Evolutionary conservation across 2,329 filamentous ascomycete species (phyloP).

Genomic region (Akanthomyces uredinophilus): DNA sequence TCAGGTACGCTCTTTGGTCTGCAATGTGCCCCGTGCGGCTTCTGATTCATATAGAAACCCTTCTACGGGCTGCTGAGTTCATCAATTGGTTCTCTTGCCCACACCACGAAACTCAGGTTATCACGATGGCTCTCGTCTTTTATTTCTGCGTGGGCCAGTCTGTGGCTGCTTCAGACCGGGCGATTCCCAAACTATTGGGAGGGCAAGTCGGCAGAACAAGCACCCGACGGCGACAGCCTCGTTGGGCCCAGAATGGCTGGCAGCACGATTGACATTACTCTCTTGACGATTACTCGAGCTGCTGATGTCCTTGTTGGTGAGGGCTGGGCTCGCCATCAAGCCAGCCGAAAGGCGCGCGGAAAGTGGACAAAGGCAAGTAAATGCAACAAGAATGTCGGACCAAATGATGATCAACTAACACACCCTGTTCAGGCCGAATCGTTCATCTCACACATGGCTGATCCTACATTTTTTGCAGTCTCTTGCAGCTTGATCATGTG

Average conservation of each 20-base stretch:
- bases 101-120: conserved; percentile 34
- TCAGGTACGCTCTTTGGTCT: conserved; percentile 40
- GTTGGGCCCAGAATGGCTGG: conserved; percentile 52
- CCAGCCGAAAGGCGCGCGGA: conserved; percentile 37
- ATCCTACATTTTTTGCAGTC: conserved; percentile 65
- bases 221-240: not conserved
- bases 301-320: conserved; percentile 64
- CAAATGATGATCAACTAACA: not conserved
- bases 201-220: not conserved
- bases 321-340: conserved; percentile 51
- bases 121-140: conserved; percentile 54
- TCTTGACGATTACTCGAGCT: conserved; percentile 69
- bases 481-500: conserved; percentile 79
- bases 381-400: conserved; percentile 15
- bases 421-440: conserved; percentile 26
- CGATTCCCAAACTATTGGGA: not conserved
- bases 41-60: not conserved
- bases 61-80: not conserved
- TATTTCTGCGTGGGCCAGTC: conserved; percentile 51
- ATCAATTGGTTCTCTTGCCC: not conserved
- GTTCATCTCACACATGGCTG: conserved; percentile 37
- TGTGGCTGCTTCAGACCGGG: conserved; percentile 54
- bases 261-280: conserved; percentile 72
- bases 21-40: not conserved
- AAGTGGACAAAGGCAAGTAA: conserved; percentile 43